Base-by-base conservation (phyloP, 257 asterid species). In the Primulina tabacum region DNA sequence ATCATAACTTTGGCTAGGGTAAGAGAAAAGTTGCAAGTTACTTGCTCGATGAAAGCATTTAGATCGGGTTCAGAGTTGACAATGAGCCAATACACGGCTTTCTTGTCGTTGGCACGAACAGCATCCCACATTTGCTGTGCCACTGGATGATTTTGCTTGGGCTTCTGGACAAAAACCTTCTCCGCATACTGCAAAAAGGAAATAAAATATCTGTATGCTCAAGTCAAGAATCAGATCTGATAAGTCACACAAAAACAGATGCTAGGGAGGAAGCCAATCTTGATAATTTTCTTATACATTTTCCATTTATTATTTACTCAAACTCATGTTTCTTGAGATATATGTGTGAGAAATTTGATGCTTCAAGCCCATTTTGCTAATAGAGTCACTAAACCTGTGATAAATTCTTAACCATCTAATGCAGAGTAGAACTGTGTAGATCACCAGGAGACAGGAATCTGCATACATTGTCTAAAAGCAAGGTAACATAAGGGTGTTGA, bases 1-100 rank as follows among this genome's bases (percentile, higher is more conserved):
- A 87, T 82, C 96, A 91, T 89, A 71, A 82, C 96, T 85, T 86
- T 89, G 70, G 97, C 97, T 67, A 94, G 99, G 69, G 99, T 91
- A 70, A 86, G 84, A 57, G 97, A 91, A 40, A 87, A 62, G 82
- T 82, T 86, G 50, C 70, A 68, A 21, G 64, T 73, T 16, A 80
- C 85, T 74, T 82, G 88, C 66, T 79, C 87, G 26, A 80, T 82
- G 30, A 75, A 75, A 73, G 84, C 79, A 76, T 92, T 95, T 30
- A 95, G 72, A 64, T 92, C 96, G 9, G 83, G 77, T 62, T 86
- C 99, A 21, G 89, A 87, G 86, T 83, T 84, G 28, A 89, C 99
- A 69, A 95, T 84, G 63, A 88, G 89, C 58, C 88, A 85, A 60
- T 95, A 95, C 55, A 87, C 77, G 6, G 90, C 87, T 76, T 90